Conservation (phyloP, 768 basidiomycete species). For the Kondoa malvinella region DNA sequence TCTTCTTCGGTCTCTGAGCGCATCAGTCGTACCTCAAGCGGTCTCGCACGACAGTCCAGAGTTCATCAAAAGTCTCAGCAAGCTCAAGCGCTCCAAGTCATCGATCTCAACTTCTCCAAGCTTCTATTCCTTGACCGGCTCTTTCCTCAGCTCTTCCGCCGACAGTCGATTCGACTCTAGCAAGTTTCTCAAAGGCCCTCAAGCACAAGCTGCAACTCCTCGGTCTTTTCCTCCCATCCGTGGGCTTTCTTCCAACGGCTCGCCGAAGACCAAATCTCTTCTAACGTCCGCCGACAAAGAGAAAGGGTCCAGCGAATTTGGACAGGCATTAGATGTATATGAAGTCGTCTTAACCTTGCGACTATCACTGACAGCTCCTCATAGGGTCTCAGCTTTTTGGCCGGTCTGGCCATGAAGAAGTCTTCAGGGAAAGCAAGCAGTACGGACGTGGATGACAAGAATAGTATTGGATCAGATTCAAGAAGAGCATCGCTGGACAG, state of each 20-base stretch:
- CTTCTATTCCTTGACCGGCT: neutral
- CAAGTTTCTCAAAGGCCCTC: neutral
- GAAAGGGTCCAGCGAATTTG: no score
- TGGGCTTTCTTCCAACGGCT: neutral
- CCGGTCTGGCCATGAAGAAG: neutral
- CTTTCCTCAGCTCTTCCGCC: neutral
- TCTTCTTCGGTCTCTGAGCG: no score
- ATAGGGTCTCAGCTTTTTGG: neutral
- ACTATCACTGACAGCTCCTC: neutral
- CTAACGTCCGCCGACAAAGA: no score
- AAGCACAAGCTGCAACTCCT: neutral
- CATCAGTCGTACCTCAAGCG: no score
- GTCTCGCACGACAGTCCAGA: no score
- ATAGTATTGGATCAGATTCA: neutral
- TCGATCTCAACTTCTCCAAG: neutral
- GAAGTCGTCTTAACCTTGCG: no score
- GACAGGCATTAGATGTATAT: no score
- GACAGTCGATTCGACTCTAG: neutral
- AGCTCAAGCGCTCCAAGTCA: neutral
- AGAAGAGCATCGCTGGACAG: neutral
- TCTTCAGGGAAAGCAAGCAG: no score
- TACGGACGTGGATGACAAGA: neutral
- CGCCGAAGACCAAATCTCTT: no score
- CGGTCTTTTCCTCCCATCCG: neutral
- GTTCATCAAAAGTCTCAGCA: neutral